phyloP scores from a whole-genome alignment of 805 yeast species.

The Saccharomycopsis microspora region DNA sequence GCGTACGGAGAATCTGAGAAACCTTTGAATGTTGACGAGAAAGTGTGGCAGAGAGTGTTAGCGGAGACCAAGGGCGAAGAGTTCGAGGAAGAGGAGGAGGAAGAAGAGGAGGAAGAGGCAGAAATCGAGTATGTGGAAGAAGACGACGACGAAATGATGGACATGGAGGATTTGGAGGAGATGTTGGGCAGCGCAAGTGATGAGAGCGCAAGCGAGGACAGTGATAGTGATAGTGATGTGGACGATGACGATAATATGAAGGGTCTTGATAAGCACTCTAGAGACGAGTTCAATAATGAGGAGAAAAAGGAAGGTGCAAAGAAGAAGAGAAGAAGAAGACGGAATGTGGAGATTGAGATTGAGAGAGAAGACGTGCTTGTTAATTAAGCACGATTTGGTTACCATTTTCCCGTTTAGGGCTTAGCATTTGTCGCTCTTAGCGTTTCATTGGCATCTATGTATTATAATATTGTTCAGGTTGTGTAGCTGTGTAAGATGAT shows the following conservation, averaged over 20 bases:
- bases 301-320: constrained; percentile 6
- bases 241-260: constrained; percentile 13
- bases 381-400: too few relatives aligned
- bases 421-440: too few relatives aligned
- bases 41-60: constrained; percentile 89
- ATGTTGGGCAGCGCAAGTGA: constrained; percentile 55
- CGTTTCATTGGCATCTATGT: too few relatives aligned
- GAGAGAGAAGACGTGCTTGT: constrained; percentile 10
- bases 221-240: constrained; percentile 3
- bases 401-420: too few relatives aligned
- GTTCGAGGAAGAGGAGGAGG: constrained; percentile 37
- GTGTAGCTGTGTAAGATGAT: too few relatives aligned
- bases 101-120: constrained; percentile 45
- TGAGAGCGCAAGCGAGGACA: constrained; percentile 7
- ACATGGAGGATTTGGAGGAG: constrained; percentile 68
- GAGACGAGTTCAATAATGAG: constrained; percentile 12
- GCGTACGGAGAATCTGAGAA: constrained; percentile 85
- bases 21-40: constrained; percentile 93
- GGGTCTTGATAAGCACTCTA: constrained; percentile 10
- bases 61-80: constrained; percentile 54
- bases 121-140: constrained; percentile 85
- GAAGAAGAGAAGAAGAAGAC: constrained; percentile 14
- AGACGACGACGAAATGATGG: constrained; percentile 82
- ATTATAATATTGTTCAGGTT: too few relatives aligned
- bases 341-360: constrained; percentile 15